A percentile compares a stretch with the other conserved stretches of the same genome.
Conservation (phyloP, 345 rosid species). For the Moricandia moricandioides region DNA sequence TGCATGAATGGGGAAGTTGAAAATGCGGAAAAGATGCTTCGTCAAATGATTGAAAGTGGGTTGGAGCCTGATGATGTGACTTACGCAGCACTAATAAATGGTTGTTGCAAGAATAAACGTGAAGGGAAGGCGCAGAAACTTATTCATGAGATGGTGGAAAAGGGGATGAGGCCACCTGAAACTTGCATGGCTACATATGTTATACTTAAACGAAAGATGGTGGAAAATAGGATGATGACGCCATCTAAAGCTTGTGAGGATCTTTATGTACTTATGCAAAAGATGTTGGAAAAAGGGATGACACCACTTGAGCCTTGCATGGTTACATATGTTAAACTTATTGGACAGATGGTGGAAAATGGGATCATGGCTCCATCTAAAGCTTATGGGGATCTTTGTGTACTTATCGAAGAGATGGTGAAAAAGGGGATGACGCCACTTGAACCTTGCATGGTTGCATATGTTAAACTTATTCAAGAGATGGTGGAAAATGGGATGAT, state of each 20-base stretch:
- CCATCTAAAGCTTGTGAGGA: background rate
- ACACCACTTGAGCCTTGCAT: background rate
- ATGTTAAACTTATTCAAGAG: background rate
- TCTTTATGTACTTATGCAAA: background rate
- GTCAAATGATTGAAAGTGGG: conserved; percentile 53
- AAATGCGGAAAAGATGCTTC: conserved; percentile 43
- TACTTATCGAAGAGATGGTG: no score
- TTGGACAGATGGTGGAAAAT: background rate
- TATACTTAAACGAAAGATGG: background rate
- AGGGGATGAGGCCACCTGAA: background rate
- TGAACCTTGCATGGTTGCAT: background rate
- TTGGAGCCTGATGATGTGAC: conserved; percentile 56
- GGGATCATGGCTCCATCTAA: background rate
- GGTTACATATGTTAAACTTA: background rate
- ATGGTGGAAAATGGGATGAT: background rate
- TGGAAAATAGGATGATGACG: background rate
- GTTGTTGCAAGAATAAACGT: conserved; percentile 26
- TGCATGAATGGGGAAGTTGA: conserved; percentile 49
- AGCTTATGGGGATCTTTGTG: no score
- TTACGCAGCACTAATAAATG: conserved; percentile 57
- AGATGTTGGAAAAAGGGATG: background rate
- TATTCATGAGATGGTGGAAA: conserved; percentile 39
- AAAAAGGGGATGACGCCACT: conserved; percentile 33
- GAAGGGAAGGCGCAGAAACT: conserved; percentile 37
- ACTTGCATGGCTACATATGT: background rate